Percentiles rank a stretch among this genome's conserved stretches.
Conservation (phyloP, 345 rosid genomes). For the Nasturtium officinale region DNA sequence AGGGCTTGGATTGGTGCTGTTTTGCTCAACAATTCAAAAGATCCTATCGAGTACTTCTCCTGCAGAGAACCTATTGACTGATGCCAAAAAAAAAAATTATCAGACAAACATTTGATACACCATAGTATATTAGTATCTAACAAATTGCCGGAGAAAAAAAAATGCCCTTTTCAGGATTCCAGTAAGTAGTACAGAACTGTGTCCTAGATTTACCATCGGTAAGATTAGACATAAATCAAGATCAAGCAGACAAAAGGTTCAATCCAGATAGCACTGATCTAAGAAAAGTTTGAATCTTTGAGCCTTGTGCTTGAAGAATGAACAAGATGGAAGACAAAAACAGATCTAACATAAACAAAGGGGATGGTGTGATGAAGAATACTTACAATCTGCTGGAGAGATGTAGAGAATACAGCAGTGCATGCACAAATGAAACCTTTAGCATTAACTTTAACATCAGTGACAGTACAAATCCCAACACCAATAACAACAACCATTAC, state of each 20-base stretch:
- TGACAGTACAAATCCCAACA: slow-evolving; percentile 91
- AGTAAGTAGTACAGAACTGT: neutral
- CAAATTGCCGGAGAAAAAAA: neutral
- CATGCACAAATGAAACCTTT: slow-evolving; percentile 91
- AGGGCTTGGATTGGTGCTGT: slow-evolving; percentile 99
- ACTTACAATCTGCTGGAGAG: slow-evolving; percentile 96
- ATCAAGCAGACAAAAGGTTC: neutral
- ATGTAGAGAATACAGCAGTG: slow-evolving; percentile 80
- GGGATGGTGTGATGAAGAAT: neutral
- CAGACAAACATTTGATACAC: slow-evolving; percentile 22
- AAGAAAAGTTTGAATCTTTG: slow-evolving; percentile 11
- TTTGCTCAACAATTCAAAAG: slow-evolving; percentile 87
- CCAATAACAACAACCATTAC: slow-evolving; percentile 88
- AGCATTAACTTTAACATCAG: slow-evolving; percentile 92
- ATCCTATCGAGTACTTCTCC: slow-evolving; percentile 88
- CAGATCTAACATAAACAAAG: slow-evolving; percentile 15
- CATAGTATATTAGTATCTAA: neutral
- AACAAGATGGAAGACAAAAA: neutral
- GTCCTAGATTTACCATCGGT: too few species aligned
- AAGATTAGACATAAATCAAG: neutral
- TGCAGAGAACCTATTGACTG: slow-evolving; percentile 95
- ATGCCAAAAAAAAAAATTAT: slow-evolving; percentile 25
- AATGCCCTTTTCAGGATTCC: neutral
- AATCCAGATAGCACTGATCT: slow-evolving; percentile 3
- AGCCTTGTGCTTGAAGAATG: slow-evolving; percentile 1